Evolutionary conservation across 129 eudicot genomes (phyloP).

Genomic region (Helianthus tuberosus): DNA sequence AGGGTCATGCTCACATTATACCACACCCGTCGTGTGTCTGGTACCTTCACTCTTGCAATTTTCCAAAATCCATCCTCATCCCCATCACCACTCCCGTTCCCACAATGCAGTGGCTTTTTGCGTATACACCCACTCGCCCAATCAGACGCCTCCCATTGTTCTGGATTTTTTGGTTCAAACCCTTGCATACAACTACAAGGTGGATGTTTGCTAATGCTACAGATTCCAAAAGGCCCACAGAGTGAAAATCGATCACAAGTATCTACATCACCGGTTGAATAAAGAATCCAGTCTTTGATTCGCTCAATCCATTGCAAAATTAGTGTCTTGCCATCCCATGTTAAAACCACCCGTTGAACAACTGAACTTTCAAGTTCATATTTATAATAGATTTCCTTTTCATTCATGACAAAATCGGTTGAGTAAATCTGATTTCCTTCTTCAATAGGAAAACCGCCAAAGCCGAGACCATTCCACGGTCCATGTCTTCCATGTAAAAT

Average conservation of each 20-base stretch:
- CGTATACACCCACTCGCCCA: constrained; percentile 58
- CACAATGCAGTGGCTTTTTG: constrained; percentile 26
- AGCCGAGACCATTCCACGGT: constrained; percentile 54
- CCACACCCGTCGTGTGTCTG: constrained; percentile 28
- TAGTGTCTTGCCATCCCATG: constrained; percentile 34
- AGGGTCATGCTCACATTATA: constrained; percentile 32
- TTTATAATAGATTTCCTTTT: constrained; percentile 30
- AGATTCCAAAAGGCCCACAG: constrained; percentile 41
- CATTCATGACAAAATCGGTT: constrained; percentile 9
- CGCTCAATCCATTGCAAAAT: constrained; percentile 39
- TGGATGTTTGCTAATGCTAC: constrained; percentile 29
- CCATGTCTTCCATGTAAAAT: constrained; percentile 26
- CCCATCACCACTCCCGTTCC: constrained; percentile 23
- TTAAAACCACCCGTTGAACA: constrained; percentile 27
- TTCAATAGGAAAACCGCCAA: constrained; percentile 27
- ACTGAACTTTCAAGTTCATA: constrained; percentile 14
- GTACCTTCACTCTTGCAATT: constrained; percentile 22
- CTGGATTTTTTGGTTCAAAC: constrained; percentile 26
- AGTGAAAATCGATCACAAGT: constrained; percentile 35
- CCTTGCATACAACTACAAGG: constrained; percentile 39
- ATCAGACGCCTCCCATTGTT: constrained; percentile 34
- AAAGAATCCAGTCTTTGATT: constrained; percentile 29
- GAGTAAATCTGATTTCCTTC: constrained; percentile 4
- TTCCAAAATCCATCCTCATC: constrained; percentile 29
- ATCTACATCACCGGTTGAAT: constrained; percentile 11